These are phyloP conservation scores for Nasturtium officinale DNA, from an alignment of 345 rosid genomes.

Conservation along the genomic window DNA sequence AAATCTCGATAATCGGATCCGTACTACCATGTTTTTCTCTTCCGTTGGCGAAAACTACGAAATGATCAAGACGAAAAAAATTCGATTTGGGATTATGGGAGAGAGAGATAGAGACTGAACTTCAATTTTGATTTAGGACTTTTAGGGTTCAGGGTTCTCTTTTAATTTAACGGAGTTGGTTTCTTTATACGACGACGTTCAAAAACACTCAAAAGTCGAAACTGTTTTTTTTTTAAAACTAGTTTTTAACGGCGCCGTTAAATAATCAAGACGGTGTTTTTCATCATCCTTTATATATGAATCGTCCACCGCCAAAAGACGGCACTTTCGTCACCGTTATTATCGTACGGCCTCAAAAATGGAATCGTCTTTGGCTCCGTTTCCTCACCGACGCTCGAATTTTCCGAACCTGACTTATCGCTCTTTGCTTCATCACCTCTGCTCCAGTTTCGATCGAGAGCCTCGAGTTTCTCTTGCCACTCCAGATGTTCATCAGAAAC, in stretches of 20 bases:
- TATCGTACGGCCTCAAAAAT: neutral
- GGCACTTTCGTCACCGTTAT: neutral
- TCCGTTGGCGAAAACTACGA: neutral
- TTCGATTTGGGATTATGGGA: slow-evolving; percentile 21
- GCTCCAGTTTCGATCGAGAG: slow-evolving; percentile 52
- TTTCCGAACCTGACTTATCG: slow-evolving; percentile 50
- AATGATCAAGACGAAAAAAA: neutral
- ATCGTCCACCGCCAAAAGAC: slow-evolving; percentile 31
- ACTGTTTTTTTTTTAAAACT: too few relatives aligned
- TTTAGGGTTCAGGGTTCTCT: slow-evolving; percentile 44
- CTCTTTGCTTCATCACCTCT: slow-evolving; percentile 48
- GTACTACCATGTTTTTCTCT: slow-evolving; percentile 67
- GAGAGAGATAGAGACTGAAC: slow-evolving; percentile 14
- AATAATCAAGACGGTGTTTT: slow-evolving; percentile 6
- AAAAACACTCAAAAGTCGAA: neutral
- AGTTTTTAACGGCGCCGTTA: slow-evolving; percentile 28
- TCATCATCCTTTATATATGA: too few relatives aligned
- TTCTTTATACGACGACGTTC: slow-evolving; percentile 24
- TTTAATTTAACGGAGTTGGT: neutral
- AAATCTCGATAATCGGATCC: slow-evolving; percentile 71
- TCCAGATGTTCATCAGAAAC: slow-evolving; percentile 41
- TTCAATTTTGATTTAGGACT: slow-evolving; percentile 10
- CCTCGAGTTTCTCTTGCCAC: slow-evolving; percentile 49
- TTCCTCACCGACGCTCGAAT: slow-evolving; percentile 24
- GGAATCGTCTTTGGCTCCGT: slow-evolving; percentile 15